Base-by-base conservation (phyloP, 331 rosid genomes). In the Acacia pycnantha region DNA sequence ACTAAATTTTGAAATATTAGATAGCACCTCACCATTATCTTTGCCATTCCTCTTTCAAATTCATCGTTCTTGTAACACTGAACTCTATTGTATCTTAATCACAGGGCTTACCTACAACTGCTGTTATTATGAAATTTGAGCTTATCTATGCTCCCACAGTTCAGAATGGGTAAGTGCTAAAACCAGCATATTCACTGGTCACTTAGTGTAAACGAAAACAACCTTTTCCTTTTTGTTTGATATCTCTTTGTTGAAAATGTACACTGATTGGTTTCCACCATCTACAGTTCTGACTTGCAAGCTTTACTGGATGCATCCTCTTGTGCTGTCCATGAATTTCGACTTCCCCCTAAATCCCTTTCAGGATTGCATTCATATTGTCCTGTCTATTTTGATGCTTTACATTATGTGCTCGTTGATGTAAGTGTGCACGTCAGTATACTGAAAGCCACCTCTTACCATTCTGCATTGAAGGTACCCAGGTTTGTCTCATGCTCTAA, bases 331-430 rank as follows among this genome's bases (percentile, higher is more conserved):
- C 99, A 95, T 85, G 99, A 95, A 85, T 95, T 95, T 61, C 90
- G 97, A 31, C 91, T 95, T 82, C 98, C 99, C 82, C 94, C 99
- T 41, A 90, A 93, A 88, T 93, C 98, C 79, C 91, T 95, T 74
- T 69, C 87, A 77, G 99, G 99, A 74, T 85, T 95, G 87, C 98
- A 95, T 91, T 92, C 99, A 13, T 93, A 95, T 84, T 93, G 97
- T 84, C 99, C 99, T 24, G 90, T 95, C 68, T 90, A 92, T 84
- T 95, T 95, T 84, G 99, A 95, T 88, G 86, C 88, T 73, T 89
- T 93, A 77, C 98, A 95, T 84, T 86, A 97, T 18, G 98, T 95
- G 82, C 98, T 93, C 81, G 85, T 95, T 82, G 99, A 95, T 81
- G 90, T 87, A 73, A 92, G 92, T 78, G 88, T 95, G 76, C 99